Evolutionary conservation across 345 rosid species (phyloP).

Genomic region (Eucalyptus brandiana): DNA sequence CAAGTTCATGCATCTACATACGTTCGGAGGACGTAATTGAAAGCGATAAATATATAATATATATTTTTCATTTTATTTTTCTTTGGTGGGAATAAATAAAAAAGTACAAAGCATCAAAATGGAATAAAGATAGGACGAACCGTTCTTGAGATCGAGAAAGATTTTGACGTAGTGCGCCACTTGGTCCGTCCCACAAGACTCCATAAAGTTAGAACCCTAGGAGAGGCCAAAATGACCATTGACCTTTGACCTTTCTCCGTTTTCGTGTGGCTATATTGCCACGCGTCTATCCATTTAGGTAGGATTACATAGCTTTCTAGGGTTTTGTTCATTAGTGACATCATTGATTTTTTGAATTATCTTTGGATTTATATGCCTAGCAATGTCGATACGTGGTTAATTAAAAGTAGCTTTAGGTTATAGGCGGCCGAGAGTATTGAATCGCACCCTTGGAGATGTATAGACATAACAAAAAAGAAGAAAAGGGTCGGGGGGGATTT

Average conservation of each 20-base stretch:
- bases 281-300: neutral
- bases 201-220: neutral
- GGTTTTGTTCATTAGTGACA: neutral
- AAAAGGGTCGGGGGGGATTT: too few species aligned
- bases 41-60: neutral
- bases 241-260: neutral
- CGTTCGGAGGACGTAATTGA: neutral
- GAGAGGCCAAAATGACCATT: neutral
- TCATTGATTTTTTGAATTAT: neutral
- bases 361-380: neutral
- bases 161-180: neutral
- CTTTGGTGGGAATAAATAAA: neutral
- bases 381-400: neutral
- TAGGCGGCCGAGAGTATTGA: neutral
- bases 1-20: neutral
- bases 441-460: neutral
- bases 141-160: neutral
- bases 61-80: too few species aligned
- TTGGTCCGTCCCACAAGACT: neutral
- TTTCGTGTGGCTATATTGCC: neutral
- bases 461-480: neutral
- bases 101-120: neutral
- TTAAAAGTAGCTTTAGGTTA: neutral
- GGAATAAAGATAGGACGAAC: neutral
- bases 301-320: neutral